Evolutionary conservation across 2,329 filamentous ascomycete species (phyloP).

Genomic region (Diplocarpon rosae): DNA sequence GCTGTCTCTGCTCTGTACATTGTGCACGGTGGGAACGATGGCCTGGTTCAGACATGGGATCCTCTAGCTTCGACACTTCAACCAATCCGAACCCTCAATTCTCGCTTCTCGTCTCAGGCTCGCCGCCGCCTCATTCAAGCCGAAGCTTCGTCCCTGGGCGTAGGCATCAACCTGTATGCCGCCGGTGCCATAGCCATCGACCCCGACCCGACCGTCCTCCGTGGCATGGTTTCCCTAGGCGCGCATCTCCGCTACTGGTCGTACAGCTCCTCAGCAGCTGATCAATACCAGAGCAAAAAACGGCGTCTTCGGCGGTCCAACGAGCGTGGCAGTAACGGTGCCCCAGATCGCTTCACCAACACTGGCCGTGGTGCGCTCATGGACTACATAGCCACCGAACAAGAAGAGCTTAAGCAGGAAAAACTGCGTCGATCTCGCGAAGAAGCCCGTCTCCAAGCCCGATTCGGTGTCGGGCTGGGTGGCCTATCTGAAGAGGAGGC

Average conservation of each 20-base stretch:
- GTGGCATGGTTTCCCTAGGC: slow-evolving; percentile 79
- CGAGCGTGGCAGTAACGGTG: slow-evolving; percentile 47
- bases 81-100: slow-evolving; percentile 78
- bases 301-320: slow-evolving; percentile 59
- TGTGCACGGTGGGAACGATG: slow-evolving; percentile 88
- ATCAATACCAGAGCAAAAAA: slow-evolving; percentile 65
- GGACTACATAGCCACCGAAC: slow-evolving; percentile 79
- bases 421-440: slow-evolving; percentile 56
- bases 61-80: slow-evolving; percentile 70
- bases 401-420: slow-evolving; percentile 67
- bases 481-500: slow-evolving; percentile 57
- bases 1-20: slow-evolving; percentile 78
- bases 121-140: slow-evolving; percentile 63
- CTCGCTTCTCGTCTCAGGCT: slow-evolving; percentile 69
- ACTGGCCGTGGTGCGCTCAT: slow-evolving; percentile 59
- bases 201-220: slow-evolving; percentile 72
- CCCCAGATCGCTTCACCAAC: slow-evolving; percentile 45
- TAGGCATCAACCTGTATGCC: slow-evolving; percentile 67
- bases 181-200: slow-evolving; percentile 80
- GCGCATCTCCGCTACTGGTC: slow-evolving; percentile 87
- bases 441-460: slow-evolving; percentile 56
- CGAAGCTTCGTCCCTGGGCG: slow-evolving; percentile 53
- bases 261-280: slow-evolving; percentile 70
- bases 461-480: slow-evolving; percentile 74
- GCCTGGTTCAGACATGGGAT: slow-evolving; percentile 93